Conservation (phyloP, 257 asterid genomes). For the Ajuga chamaepitys region DNA sequence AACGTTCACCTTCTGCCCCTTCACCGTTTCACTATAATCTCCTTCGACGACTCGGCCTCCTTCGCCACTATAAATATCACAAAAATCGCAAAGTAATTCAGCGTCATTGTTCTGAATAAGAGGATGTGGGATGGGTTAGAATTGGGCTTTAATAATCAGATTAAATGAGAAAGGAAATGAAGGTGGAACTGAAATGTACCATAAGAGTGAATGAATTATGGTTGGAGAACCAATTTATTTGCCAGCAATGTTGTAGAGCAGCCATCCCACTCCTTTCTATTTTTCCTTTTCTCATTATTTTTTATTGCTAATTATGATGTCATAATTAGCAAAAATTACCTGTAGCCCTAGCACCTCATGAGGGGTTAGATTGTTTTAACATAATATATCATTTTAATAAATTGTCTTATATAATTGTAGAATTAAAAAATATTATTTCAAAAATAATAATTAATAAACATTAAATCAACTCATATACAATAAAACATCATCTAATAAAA, state of each 20-base stretch:
- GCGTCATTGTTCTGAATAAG: conserved; percentile 12
- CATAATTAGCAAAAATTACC: background rate
- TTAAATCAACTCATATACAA: no score
- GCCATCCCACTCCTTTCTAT: conserved; percentile 12
- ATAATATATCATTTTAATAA: no score
- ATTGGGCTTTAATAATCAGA: conserved; percentile 15
- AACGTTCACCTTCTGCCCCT: conserved; percentile 66
- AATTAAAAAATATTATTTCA: no score
- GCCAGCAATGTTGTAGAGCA: conserved; percentile 35
- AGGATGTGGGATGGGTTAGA: background rate
- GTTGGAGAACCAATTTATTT: conserved; percentile 19
- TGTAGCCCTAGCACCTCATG: background rate
- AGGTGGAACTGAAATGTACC: conserved; percentile 13
- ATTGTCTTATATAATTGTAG: no score
- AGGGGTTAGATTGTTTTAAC: no score
- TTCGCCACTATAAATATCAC: conserved; percentile 21
- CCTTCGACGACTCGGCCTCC: conserved; percentile 25
- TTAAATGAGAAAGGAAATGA: conserved; percentile 15
- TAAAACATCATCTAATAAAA: no score
- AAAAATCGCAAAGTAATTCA: background rate
- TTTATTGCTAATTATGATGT: background rate
- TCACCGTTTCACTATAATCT: conserved; percentile 41
- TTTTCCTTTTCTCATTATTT: background rate
- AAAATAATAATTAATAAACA: no score
- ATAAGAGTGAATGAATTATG: background rate